Evolutionary conservation across 75 land plant species (phyloP), one percentile per base, ranked within the genome.

Genomic region (Adiantum capillusveneris): DNA sequence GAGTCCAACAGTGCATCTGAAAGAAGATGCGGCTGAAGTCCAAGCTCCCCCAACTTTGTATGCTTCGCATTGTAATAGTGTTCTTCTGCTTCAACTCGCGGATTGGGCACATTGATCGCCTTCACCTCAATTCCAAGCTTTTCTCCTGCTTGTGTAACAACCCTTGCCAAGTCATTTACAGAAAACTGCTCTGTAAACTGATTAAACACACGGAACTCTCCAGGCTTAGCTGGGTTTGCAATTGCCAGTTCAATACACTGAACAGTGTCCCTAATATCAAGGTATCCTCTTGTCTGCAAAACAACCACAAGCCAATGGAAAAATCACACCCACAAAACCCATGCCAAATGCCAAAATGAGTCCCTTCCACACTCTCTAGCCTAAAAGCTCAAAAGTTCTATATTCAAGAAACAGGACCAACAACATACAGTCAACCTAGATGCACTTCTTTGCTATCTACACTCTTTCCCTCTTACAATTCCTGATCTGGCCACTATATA

Each of bases 1-100:
- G 98, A 94, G 58, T 94, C 98, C 45, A 94, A 77, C 29, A 94
- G 85, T 18, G 90, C 94, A 64, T 86, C 96, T 0, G 91, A 81
- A 9, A 94, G 85, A 29, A 86, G 79, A 63, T 94, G 98, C 14
- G 98, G 98, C 61, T 84, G 44, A 25, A 94, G 85, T 1, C 98
- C 98, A 56, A 94, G 59, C 70, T 94, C 91, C 3, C 84, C 69
- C 12, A 94, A 76, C 66, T 90, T 94, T 7, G 96, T 89, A 64
- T 94, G 98, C 76, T 89, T 89, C 46, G 98, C 98, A 58, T 94
- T 94, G 84, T 94, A 94, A 63, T 94, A 94, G 62, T 94, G 98
- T 53, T 94, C 98, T 57, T 94, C 98, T 0, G 91, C 91, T 64
- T 94, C 98, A 19, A 94, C 98, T 49, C 98, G 81, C 16, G 98